A percentile compares a stretch with the other conserved stretches of the same genome.
Conservation (phyloP, 768 basidiomycete species). For the Termitomyces sp. region DNA sequence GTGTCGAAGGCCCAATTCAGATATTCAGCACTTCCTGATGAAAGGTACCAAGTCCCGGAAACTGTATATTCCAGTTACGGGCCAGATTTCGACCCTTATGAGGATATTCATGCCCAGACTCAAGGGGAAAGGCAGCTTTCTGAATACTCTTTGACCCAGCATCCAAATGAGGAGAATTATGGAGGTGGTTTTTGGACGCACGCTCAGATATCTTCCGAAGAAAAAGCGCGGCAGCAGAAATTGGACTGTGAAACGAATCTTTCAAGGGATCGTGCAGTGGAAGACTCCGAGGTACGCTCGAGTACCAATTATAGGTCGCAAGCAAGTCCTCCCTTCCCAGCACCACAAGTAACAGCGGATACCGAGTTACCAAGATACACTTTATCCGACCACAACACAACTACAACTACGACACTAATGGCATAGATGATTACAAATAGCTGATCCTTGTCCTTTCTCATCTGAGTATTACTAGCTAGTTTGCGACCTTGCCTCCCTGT, state of each 20-base stretch:
- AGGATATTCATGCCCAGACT: slow-evolving; percentile 18
- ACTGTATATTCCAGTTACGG: slow-evolving; percentile 9
- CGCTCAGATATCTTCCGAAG: slow-evolving; percentile 24
- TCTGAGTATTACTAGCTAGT: background rate
- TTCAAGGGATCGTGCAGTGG: background rate
- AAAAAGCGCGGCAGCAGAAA: slow-evolving; percentile 23
- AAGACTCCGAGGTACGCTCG: background rate
- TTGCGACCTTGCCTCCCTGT: background rate
- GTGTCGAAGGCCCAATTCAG: slow-evolving; percentile 18
- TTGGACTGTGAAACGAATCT: slow-evolving; percentile 11
- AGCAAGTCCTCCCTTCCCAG: background rate
- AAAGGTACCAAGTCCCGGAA: slow-evolving; percentile 3
- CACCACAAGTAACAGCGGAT: slow-evolving; percentile 4
- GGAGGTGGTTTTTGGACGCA: slow-evolving; percentile 32
- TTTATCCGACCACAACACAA: slow-evolving; percentile 1
- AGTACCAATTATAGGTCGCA: background rate
- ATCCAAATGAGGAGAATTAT: slow-evolving; percentile 24
- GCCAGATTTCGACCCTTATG: slow-evolving; percentile 36
- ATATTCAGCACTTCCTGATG: slow-evolving; percentile 21
- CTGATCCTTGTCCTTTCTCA: background rate
- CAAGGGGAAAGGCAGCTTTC: slow-evolving; percentile 4
- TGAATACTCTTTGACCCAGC: slow-evolving; percentile 6
- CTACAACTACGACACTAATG: background rate
- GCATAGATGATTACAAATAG: background rate
- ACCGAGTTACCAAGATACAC: slow-evolving; percentile 15